Conservation (phyloP, 2,329 filamentous ascomycete species). For the Penicillium fuscoglaucum region DNA sequence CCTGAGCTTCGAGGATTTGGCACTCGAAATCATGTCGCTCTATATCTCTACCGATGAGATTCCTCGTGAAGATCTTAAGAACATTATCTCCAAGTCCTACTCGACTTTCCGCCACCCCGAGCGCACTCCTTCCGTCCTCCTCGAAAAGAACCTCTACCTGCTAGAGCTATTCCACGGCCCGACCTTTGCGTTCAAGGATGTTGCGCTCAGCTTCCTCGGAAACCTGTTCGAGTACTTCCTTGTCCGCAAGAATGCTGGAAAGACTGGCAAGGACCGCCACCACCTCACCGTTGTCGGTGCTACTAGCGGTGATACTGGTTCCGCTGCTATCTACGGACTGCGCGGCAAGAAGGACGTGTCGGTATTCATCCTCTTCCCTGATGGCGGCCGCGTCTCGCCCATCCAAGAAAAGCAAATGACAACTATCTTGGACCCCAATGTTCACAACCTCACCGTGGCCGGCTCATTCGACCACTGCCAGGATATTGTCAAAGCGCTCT, state of each 20-base stretch:
- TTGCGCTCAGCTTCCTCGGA: constrained; percentile 90
- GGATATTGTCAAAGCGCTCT: constrained; percentile 92
- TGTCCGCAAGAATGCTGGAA: constrained; percentile 46
- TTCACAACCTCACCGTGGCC: constrained; percentile 85
- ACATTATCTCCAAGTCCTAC: constrained; percentile 82
- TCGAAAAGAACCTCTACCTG: constrained; percentile 73
- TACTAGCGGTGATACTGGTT: constrained; percentile 84
- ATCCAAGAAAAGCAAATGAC: constrained; percentile 98
- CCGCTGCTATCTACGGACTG: constrained; percentile 92
- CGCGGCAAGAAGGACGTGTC: constrained; percentile 95
- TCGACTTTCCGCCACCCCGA: constrained; percentile 69
- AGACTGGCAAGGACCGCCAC: constrained; percentile 60
- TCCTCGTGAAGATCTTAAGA: constrained; percentile 73
- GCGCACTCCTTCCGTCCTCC: constrained; percentile 73
- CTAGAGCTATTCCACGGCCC: constrained; percentile 96
- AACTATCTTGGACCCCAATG: constrained; percentile 79
- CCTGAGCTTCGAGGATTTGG: constrained; percentile 48
- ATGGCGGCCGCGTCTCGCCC: constrained; percentile 74
- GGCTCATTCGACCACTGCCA: constrained; percentile 97
- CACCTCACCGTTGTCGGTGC: constrained; percentile 85
- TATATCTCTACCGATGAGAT: constrained; percentile 87
- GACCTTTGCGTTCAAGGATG: constrained; percentile 94
- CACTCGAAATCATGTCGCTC: constrained; percentile 76
- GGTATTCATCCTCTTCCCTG: constrained; percentile 90
- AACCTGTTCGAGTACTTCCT: constrained; percentile 69